Base-by-base conservation (phyloP, 331 rosid species). In the Phaseolus coccineus region DNA sequence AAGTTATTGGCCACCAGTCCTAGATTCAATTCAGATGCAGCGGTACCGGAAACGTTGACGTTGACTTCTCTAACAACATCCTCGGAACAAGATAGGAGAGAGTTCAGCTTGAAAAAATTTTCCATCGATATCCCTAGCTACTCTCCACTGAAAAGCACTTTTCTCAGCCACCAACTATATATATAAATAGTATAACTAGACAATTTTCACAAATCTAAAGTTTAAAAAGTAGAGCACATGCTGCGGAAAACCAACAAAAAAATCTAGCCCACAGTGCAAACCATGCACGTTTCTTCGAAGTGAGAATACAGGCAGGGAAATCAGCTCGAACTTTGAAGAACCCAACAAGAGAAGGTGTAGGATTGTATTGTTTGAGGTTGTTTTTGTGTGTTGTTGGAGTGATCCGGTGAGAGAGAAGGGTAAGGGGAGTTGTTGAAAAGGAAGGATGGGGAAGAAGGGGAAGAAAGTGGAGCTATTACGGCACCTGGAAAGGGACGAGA, bases 111-210 rank as follows among this genome's bases (percentile, higher is more conserved):
- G 80, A 59, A 80, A 62, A 80, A 56, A 25, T 83, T 85, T 47
- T 90, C 94, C 92, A 63, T 51, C 22, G 22, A 16, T 53, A 87
- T 87, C 64, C 15, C 35, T 15, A 25, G 15, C 52, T 37, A 33
- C 16, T 9, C 64, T 58, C 37, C 35, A 25, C 63, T 24, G 33
- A 22, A n/a, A 52, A 46, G 3, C 51, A 46, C 51, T 11, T 16
- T 12, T 12, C 51, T 12, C 51, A 46, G 51, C 14, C 14, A 46
- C 16, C 47, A 42, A 42, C 47, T 42, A 40, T 8, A 40, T 40
- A 40, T 39, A 37, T 37, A 35, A 3, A 35, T 37, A 39, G 5
- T 50, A 27, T 59, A 28, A 12, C 7, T 4, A 59, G n/a, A 16
- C 22, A 59, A 59, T 59, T 28, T 13, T 19, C 39, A 13, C 9